Evolutionary conservation across 2,329 filamentous ascomycete species (phyloP).

Genomic region (Colletotrichum scovillei): DNA sequence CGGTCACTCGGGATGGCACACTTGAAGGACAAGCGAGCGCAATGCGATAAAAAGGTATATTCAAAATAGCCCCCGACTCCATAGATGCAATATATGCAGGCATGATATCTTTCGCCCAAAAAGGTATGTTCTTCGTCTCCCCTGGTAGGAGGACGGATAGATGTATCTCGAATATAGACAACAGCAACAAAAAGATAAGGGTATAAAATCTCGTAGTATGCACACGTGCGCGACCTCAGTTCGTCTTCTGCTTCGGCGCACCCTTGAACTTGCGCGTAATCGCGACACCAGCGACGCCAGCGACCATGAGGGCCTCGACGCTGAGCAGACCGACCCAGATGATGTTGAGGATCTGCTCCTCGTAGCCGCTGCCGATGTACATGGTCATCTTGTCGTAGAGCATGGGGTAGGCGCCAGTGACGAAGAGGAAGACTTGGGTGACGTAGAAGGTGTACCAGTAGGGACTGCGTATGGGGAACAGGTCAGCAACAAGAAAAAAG

Average conservation of each 20-base stretch:
- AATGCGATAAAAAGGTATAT: neutral
- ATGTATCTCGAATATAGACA: neutral
- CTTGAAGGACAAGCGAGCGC: neutral
- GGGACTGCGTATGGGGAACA: slow-evolving; percentile 1
- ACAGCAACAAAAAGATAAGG: neutral
- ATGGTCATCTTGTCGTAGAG: slow-evolving; percentile 42
- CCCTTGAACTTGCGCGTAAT: slow-evolving; percentile 42
- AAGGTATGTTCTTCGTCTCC: neutral
- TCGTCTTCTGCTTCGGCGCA: slow-evolving; percentile 35
- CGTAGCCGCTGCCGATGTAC: slow-evolving; percentile 45
- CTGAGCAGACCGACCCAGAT: slow-evolving; percentile 60
- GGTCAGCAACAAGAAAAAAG: slow-evolving; percentile 1
- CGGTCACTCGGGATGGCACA: neutral
- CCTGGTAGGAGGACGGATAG: neutral
- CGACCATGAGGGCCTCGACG: slow-evolving; percentile 57
- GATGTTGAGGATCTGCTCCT: slow-evolving; percentile 55
- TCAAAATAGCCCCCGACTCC: neutral
- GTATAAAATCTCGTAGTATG: neutral
- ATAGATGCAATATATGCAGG: neutral
- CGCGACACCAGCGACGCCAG: slow-evolving; percentile 49
- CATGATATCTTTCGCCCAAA: neutral
- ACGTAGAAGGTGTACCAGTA: slow-evolving; percentile 40
- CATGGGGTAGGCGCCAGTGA: slow-evolving; percentile 39
- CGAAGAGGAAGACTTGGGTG: slow-evolving; percentile 37
- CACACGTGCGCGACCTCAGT: neutral